Percentiles rank a stretch among this genome's conserved stretches.
These are phyloP conservation scores for Tricladium varicosporioides DNA, from an alignment of 2,329 filamentous ascomycete species.

Conservation along the genomic window DNA sequence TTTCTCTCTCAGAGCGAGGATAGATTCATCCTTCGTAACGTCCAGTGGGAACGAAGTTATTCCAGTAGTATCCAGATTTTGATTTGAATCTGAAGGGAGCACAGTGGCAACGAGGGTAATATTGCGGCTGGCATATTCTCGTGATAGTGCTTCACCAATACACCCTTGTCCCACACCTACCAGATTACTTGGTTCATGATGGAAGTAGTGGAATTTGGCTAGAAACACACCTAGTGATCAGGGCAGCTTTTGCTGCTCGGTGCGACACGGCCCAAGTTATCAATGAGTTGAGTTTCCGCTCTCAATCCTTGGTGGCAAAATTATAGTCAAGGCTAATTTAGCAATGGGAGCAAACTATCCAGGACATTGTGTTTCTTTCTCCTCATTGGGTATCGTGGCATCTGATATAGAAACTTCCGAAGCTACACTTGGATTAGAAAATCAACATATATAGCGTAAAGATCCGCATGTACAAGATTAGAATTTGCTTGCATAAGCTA, in stretches of 20 bases:
- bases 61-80: constrained; percentile 24
- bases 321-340: too few relatives aligned
- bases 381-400: too few relatives aligned
- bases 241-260: not conserved
- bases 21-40: constrained; percentile 34
- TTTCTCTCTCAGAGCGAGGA: constrained; percentile 34
- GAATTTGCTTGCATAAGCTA: too few relatives aligned
- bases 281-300: too few relatives aligned
- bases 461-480: too few relatives aligned
- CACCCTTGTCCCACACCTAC: constrained; percentile 11
- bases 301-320: too few relatives aligned
- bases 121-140: constrained; percentile 18
- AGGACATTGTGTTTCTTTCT: too few relatives aligned
- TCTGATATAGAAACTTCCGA: too few relatives aligned
- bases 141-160: constrained; percentile 7
- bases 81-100: constrained; percentile 33
- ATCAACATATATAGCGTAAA: too few relatives aligned
- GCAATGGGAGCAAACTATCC: too few relatives aligned
- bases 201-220: not conserved
- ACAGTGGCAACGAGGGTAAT: constrained; percentile 38
- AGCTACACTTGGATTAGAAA: too few relatives aligned
- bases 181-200: not conserved
- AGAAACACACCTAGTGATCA: not conserved
- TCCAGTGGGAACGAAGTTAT: constrained; percentile 36
- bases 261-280: too few relatives aligned